Evolutionary conservation across 1,139 yeast genomes (phyloP).

Genomic region (Meyerozyma athensensis): DNA sequence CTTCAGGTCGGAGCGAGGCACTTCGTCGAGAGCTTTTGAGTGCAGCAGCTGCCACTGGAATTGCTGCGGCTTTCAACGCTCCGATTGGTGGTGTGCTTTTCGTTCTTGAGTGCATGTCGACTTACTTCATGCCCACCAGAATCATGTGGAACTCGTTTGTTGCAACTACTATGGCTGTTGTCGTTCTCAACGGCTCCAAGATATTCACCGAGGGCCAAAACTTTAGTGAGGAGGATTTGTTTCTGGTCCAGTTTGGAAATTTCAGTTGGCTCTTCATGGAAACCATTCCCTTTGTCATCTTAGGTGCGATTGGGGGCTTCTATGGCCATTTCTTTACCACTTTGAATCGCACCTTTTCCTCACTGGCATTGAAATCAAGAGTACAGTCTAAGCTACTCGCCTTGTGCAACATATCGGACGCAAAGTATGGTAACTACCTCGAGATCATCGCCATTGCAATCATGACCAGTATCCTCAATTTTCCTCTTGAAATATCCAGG

Average conservation of each 20-base stretch:
- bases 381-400: slow-evolving; percentile 18
- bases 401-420: slow-evolving; percentile 12
- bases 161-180: slow-evolving; percentile 70
- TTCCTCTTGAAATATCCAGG: slow-evolving; percentile 51
- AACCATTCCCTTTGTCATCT: slow-evolving; percentile 57
- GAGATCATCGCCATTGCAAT: slow-evolving; percentile 49
- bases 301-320: slow-evolving; percentile 68
- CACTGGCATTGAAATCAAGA: slow-evolving; percentile 15
- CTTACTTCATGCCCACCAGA: slow-evolving; percentile 56
- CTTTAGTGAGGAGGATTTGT: slow-evolving; percentile 52
- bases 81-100: slow-evolving; percentile 94
- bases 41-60: slow-evolving; percentile 92
- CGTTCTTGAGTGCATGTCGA: slow-evolving; percentile 68
- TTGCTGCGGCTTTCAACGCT: slow-evolving; percentile 88
- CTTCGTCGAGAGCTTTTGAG: slow-evolving; percentile 59
- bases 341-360: slow-evolving; percentile 36
- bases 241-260: slow-evolving; percentile 59
- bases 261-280: slow-evolving; percentile 73
- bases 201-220: slow-evolving; percentile 56
- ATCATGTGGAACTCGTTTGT: slow-evolving; percentile 82
- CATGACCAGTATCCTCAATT: slow-evolving; percentile 51
- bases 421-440: slow-evolving; percentile 18
- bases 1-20: slow-evolving; percentile 43
- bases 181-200: slow-evolving; percentile 51
- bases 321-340: slow-evolving; percentile 54